A percentile compares a stretch with the other conserved stretches of the same genome.
Conservation (phyloP, 768 basidiomycete genomes). For the Tricholoma saponaceum region DNA sequence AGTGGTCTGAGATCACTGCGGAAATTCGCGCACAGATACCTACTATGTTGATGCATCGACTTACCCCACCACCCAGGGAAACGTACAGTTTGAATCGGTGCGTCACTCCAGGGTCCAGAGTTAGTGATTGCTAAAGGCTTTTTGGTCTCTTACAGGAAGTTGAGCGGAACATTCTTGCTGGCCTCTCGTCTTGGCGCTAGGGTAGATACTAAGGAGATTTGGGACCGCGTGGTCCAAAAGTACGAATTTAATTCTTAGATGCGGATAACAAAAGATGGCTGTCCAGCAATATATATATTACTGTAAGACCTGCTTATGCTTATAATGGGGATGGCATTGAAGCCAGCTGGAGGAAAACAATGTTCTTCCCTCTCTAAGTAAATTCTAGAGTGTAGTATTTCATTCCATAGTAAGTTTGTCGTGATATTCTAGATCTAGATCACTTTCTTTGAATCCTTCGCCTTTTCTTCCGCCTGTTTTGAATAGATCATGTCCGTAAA, state of each 20-base stretch:
- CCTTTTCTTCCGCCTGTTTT: conserved; percentile 38
- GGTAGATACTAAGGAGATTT: conserved; percentile 69
- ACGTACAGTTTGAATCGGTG: conserved; percentile 93
- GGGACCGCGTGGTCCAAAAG: conserved; percentile 60
- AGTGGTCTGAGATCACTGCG: conserved; percentile 69
- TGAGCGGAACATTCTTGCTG: conserved; percentile 79
- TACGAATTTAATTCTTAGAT: conserved; percentile 30
- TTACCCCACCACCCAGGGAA: conserved; percentile 91
- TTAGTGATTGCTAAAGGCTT: background rate
- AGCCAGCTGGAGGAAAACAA: conserved; percentile 11
- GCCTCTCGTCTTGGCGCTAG: conserved; percentile 70
- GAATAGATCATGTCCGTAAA: conserved; percentile 84
- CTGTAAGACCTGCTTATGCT: background rate
- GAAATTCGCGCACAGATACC: conserved; percentile 82
- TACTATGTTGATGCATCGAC: conserved; percentile 80
- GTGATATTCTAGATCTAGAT: conserved; percentile 3
- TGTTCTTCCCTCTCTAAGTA: conserved; percentile 4
- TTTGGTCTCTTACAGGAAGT: conserved; percentile 46
- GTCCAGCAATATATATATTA: background rate
- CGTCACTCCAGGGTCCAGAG: conserved; percentile 10
- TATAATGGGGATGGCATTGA: conserved; percentile 20
- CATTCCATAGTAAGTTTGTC: background rate
- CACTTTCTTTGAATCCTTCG: conserved; percentile 18
- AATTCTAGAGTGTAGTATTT: conserved; percentile 5
- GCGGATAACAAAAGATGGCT: background rate